A percentile compares a stretch with the other conserved stretches of the same genome.
Evolutionary conservation across 805 yeast genomes (phyloP).

Genomic region (Candida schatavii): DNA sequence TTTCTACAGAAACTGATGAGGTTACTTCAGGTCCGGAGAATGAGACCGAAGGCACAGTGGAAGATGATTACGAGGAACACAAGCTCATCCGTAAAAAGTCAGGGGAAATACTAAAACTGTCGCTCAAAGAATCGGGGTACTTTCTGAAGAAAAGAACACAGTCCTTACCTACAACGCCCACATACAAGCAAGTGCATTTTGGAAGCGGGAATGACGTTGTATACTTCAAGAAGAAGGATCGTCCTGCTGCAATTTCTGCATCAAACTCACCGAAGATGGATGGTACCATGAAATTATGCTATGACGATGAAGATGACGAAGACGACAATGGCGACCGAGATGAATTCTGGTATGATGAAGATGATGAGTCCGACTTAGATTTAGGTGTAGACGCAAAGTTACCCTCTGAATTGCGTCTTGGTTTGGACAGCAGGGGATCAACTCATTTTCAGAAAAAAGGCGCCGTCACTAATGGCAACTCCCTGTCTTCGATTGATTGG

Average conservation of each 20-base stretch:
- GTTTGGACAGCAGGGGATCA: constrained; percentile 3
- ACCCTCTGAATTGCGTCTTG: constrained; percentile 8
- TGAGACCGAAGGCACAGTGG: background rate
- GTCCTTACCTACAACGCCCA: constrained; percentile 50
- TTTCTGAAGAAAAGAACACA: constrained; percentile 27
- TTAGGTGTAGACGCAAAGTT: constrained; percentile 10
- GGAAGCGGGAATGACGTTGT: constrained; percentile 65
- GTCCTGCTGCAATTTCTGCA: constrained; percentile 75
- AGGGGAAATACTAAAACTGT: constrained; percentile 82
- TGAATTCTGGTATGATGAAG: background rate
- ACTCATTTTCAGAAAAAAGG: background rate
- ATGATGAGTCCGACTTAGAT: constrained; percentile 8
- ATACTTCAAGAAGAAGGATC: constrained; percentile 69
- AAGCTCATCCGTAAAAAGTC: constrained; percentile 72
- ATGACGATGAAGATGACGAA: constrained; percentile 20
- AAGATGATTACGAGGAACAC: constrained; percentile 9
- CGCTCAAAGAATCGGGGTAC: constrained; percentile 50
- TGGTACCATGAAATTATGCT: constrained; percentile 5
- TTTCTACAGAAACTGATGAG: constrained; percentile 1
- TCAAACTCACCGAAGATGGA: constrained; percentile 52
- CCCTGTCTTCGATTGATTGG: constrained; percentile 39
- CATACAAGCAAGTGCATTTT: constrained; percentile 75
- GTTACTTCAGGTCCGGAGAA: background rate
- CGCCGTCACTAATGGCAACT: background rate
- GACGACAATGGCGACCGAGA: too few species aligned